Evolutionary conservation across 2,329 filamentous ascomycete genomes (phyloP), one percentile per base, ranked within the genome.

Genomic region (Acarospora socialis): DNA sequence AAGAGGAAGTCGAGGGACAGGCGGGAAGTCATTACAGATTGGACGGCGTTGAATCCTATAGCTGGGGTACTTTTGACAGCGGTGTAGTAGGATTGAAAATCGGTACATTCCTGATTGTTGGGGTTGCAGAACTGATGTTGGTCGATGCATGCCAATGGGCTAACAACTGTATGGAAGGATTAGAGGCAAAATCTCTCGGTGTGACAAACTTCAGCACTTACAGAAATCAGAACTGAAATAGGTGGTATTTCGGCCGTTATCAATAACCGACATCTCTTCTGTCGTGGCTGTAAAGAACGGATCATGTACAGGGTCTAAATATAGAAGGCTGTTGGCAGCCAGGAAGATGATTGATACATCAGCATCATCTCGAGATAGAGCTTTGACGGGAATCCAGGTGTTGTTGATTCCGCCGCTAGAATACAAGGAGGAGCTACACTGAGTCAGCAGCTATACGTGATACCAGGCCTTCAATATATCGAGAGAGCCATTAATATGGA

Each of bases 41-140:
- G 39, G 9, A 28, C 27, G 3, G 24, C 15, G 21, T 33, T 39
- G 12, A 41, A 24, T 6, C 17, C 12, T 4, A 39, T 17, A 4
- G 3, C 21, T 4, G 18, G 20, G 4, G 18, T 13, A 3, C 8
- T 16, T 2, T 10, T 7, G 28, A 12, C 2, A 7, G 26, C 23
- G 1, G 35, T 20, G 9, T 9, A 16, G 5, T 18, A 12, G 7
- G 20, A 26, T 1, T 27, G 34, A 4, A 43, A 18, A 6, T 28
- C 21, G n/a, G 41, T 43, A 25, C 41, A 45, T 26, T 30, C 21
- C 5, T 30, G 18, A 16, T 30, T 35, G n/a, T 6, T 25, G 1
- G 40, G 43, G 24, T 42, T 43, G 35, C 44, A 46, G 21, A 37
- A 36, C 22, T 46, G 43, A 32, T 43, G 33, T 30, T 46, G 43